These are phyloP conservation scores for Penicillium sp. DNA, from an alignment of 2,329 filamentous ascomycete species.

Conservation along the genomic window DNA sequence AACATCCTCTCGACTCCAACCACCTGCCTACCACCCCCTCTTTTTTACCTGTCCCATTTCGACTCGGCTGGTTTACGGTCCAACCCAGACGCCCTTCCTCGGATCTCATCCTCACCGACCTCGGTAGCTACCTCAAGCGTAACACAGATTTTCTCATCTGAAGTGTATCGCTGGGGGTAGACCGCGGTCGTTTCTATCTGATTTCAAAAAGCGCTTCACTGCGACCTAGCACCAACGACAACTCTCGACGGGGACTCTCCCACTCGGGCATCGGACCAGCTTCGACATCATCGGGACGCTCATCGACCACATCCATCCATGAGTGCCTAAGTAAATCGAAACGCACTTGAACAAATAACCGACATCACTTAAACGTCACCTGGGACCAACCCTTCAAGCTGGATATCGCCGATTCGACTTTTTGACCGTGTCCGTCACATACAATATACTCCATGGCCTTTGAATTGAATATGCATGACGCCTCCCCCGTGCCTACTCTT, in stretches of 20 bases:
- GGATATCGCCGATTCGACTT: constrained; percentile 16
- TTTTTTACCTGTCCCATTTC: too few species aligned
- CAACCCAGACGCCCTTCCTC: constrained; percentile 12
- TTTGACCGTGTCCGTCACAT: constrained; percentile 13
- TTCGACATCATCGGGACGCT: too few species aligned
- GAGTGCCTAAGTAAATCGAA: too few species aligned
- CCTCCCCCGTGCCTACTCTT: constrained; percentile 35
- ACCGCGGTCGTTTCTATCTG: constrained; percentile 18
- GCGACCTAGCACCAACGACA: constrained; percentile 1
- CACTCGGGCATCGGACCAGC: too few species aligned
- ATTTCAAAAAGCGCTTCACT: not conserved
- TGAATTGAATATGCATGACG: constrained; percentile 33
- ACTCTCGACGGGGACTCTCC: too few species aligned
- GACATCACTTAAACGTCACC: not conserved
- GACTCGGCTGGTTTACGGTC: constrained; percentile 9
- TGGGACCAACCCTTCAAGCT: constrained; percentile 15
- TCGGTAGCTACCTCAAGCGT: constrained; percentile 34
- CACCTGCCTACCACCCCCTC: not conserved
- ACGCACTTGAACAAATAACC: not conserved
- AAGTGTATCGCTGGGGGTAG: constrained; percentile 36
- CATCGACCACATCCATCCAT: too few species aligned
- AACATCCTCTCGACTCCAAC: constrained; percentile 6
- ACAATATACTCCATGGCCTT: constrained; percentile 29
- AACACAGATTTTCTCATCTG: constrained; percentile 33
- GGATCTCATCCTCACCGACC: constrained; percentile 12